Percentiles rank a stretch among this genome's conserved stretches.
phyloP scores from a whole-genome alignment of 345 rosid species.

The Luvunga scandens region DNA sequence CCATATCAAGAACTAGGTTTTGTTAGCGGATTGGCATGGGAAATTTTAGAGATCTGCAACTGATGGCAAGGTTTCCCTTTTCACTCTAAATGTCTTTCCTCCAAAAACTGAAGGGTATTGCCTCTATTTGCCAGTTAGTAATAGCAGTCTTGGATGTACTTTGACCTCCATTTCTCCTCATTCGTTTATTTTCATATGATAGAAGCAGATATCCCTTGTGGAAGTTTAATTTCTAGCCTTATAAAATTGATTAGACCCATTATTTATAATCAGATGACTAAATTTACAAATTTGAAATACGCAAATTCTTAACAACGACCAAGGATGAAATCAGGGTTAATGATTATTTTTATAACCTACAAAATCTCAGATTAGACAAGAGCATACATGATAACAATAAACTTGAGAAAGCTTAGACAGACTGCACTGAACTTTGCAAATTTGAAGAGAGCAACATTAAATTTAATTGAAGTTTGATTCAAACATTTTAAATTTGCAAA shows the following conservation, averaged over 20 bases:
- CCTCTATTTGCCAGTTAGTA: not conserved
- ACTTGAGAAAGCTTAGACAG: not conserved
- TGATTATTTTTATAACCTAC: not conserved
- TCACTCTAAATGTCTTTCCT: not conserved
- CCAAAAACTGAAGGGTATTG: not conserved
- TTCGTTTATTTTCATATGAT: not conserved
- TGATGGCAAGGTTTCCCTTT: not conserved
- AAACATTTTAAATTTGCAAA: not conserved
- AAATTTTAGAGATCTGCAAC: not conserved
- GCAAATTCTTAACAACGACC: not conserved
- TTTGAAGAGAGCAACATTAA: not conserved
- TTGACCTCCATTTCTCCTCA: not conserved
- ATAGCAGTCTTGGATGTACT: not conserved
- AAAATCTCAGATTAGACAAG: not conserved
- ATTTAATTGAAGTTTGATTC: not conserved
- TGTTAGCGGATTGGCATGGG: not conserved
- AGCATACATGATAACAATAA: not conserved
- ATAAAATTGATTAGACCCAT: not conserved
- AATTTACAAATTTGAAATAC: not conserved
- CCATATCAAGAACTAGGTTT: not conserved
- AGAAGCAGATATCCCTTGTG: not conserved
- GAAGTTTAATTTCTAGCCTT: not conserved
- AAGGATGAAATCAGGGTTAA: not conserved
- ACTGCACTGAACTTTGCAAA: not conserved
- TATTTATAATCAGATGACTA: not conserved